phyloP scores from a whole-genome alignment of 2,329 filamentous ascomycete genomes.

The Colletotrichum sidae region DNA sequence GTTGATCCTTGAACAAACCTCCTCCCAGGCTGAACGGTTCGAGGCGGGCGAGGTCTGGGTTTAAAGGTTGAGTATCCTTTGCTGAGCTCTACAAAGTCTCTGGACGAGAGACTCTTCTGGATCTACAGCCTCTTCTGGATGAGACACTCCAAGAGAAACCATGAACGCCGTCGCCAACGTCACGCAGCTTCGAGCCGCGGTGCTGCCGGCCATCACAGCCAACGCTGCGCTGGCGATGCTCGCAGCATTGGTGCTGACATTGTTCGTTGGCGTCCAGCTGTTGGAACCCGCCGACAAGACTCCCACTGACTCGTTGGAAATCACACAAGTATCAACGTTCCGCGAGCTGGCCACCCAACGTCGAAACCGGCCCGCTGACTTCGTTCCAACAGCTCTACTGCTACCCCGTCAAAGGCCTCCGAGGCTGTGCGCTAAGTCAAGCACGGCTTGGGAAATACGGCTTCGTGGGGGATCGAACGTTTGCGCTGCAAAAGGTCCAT shows the following conservation, averaged over 20 bases:
- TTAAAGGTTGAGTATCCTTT: too few species aligned
- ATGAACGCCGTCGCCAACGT: conserved; percentile 1
- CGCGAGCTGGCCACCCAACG: too few species aligned
- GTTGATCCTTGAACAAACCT: background rate
- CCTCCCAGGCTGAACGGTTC: too few species aligned
- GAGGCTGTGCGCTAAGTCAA: background rate
- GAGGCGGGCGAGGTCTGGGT: too few species aligned
- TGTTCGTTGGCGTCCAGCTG: background rate
- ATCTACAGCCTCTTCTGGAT: too few species aligned
- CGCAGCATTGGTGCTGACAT: background rate
- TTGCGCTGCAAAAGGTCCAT: conserved; percentile 1
- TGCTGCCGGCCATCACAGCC: background rate
- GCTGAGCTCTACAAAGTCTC: too few species aligned
- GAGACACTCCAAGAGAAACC: background rate
- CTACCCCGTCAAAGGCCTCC: conserved; percentile 11
- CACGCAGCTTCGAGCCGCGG: background rate
- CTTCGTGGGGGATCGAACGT: conserved; percentile 5
- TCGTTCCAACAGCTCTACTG: background rate
- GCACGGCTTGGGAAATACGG: conserved; percentile 8
- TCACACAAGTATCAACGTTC: conserved; percentile 12
- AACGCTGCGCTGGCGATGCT: background rate
- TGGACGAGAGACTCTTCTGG: too few species aligned
- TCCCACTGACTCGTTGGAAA: background rate
- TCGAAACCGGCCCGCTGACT: too few species aligned
- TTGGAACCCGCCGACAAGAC: background rate